A percentile compares a stretch with the other conserved stretches of the same genome.
phyloP scores from a whole-genome alignment of 192 early-diverging fungal genomes.

The Mortierella hygrophila region DNA sequence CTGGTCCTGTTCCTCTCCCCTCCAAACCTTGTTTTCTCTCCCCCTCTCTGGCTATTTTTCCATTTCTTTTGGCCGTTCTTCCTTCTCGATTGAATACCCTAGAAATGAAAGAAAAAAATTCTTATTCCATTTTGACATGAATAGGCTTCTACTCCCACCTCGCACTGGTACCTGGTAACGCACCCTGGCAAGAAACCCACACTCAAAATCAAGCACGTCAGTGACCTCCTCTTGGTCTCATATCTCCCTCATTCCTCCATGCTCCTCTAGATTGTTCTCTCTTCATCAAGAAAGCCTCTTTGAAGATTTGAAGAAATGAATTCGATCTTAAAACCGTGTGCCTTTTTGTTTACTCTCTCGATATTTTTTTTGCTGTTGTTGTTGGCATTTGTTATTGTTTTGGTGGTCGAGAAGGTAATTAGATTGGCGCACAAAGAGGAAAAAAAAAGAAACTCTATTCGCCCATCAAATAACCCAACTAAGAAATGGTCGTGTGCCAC shows the following conservation, averaged over 20 bases:
- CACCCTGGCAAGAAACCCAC: not conserved
- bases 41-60: not conserved
- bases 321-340: not conserved
- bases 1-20: not conserved
- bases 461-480: not conserved
- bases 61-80: conserved; percentile 1
- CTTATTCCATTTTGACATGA: conserved; percentile 5
- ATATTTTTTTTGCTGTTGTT: not conserved
- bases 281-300: too few species aligned
- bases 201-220: not conserved
- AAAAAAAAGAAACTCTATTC: not conserved
- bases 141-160: not conserved
- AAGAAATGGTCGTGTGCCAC: conserved; percentile 1
- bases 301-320: too few species aligned
- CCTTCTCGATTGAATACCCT: not conserved
- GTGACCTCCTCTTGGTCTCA: not conserved
- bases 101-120: conserved; percentile 14
- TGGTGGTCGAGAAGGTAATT: not conserved
- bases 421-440: not conserved
- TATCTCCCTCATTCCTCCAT: not conserved
- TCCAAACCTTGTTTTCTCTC: not conserved
- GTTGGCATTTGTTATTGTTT: not conserved
- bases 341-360: not conserved
- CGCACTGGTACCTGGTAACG: not conserved
- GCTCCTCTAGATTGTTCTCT: too few species aligned